Evolutionary conservation across 768 basidiomycete species (phyloP).

Genomic region (Tylopilus subfusipes): DNA sequence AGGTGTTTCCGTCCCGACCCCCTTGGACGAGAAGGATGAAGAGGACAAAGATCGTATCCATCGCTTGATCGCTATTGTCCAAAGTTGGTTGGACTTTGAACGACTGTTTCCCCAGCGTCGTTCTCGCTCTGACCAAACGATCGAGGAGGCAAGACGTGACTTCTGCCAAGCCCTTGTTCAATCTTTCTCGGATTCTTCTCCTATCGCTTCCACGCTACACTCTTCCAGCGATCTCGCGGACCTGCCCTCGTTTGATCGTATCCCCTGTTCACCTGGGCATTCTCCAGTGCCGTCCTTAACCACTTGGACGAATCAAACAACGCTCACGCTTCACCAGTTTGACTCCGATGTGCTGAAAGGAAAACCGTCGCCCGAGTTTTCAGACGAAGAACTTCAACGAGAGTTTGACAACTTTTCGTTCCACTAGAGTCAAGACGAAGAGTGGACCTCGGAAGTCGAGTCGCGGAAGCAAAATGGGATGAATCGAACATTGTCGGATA

Average conservation of each 20-base stretch:
- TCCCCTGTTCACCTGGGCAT: not conserved
- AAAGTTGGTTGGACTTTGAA: slow-evolving; percentile 7
- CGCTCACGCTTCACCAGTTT: not conserved
- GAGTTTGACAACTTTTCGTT: slow-evolving; percentile 15
- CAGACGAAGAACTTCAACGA: slow-evolving; percentile 7
- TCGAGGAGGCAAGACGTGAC: slow-evolving; percentile 8
- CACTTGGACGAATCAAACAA: not conserved
- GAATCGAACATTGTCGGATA: slow-evolving; percentile 1
- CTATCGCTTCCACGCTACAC: not conserved
- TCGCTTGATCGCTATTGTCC: not conserved
- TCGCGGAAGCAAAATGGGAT: slow-evolving; percentile 7
- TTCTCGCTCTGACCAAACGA: not conserved
- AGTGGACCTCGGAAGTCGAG: slow-evolving; percentile 15
- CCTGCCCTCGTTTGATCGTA: not conserved
- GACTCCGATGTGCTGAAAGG: not conserved
- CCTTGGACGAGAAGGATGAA: not conserved
- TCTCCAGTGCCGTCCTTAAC: not conserved
- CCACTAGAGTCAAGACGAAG: slow-evolving; percentile 8
- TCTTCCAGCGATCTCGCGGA: not conserved
- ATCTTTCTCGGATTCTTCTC: not conserved
- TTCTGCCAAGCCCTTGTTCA: slow-evolving; percentile 8
- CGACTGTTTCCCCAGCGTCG: not conserved
- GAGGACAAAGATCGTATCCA: not conserved
- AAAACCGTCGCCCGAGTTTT: slow-evolving; percentile 2
- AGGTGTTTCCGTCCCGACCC: not conserved